Evolutionary conservation across 176 grass and related monocot species (phyloP), one percentile per base, ranked within the genome.

Genomic region (Bothriochloa decipiens): DNA sequence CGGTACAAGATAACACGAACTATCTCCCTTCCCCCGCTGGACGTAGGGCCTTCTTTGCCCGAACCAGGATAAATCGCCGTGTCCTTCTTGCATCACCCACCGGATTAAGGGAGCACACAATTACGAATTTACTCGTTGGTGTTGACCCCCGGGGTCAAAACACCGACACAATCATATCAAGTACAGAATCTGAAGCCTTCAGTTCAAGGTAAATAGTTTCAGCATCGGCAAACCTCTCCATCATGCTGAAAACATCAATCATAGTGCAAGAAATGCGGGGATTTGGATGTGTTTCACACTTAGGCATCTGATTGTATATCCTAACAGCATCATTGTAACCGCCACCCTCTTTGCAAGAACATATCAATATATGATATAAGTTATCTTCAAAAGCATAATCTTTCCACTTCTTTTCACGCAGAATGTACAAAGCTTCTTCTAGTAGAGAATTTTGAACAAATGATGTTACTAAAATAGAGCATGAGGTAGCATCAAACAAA

Each of bases 131-230:
- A n/a, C n/a, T n/a, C n/a, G n/a, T n/a, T n/a, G n/a, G n/a, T n/a
- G n/a, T n/a, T n/a, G n/a, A n/a, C n/a, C n/a, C n/a, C n/a, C n/a
- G n/a, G n/a, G n/a, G n/a, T n/a, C n/a, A n/a, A n/a, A n/a, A n/a
- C n/a, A n/a, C n/a, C n/a, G n/a, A n/a, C n/a, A n/a, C n/a, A n/a
- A 98, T 87, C 92, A 98, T 86, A 84, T 98, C 96, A 77, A 98
- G 66, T 68, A 27, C 70, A 83, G 47, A 77, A 13, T 70, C 62
- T 4, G 87, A 90, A 41, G 77, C 82, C 80, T 92, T 95, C 83
- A 98, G 72, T 39, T 86, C 85, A 36, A 90, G 26, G 78, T 87
- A 98, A 43, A 90, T 39, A 80, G 70, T 69, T 86, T 98, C 96
- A 88, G 91, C 93, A 75, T 93, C 87, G 77, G 68, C 13, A 79